These are phyloP conservation scores for Hemisphaericaspora subhashii DNA, from an alignment of 1,139 yeast species.

Conservation along the genomic window DNA sequence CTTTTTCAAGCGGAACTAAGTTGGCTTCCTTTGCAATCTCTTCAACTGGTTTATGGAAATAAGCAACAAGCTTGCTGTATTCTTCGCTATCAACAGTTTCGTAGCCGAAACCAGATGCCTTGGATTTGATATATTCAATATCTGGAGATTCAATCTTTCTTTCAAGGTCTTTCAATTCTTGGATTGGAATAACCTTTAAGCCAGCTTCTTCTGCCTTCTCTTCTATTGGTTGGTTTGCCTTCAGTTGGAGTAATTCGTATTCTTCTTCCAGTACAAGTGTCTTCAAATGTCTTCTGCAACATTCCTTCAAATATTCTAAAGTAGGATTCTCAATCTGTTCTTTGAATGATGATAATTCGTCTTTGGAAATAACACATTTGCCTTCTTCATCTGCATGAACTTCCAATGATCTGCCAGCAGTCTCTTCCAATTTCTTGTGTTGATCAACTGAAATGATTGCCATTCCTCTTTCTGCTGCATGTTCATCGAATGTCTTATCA, in stretches of 20 bases:
- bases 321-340: constrained; percentile 23
- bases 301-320: constrained; percentile 19
- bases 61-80: constrained; percentile 5
- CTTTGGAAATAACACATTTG: constrained; percentile 10
- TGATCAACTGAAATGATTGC: constrained; percentile 4
- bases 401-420: constrained; percentile 18
- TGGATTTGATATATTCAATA: constrained; percentile 21
- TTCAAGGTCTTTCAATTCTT: constrained; percentile 6
- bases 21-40: constrained; percentile 17
- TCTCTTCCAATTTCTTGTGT: constrained; percentile 6
- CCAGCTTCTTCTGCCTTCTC: constrained; percentile 12
- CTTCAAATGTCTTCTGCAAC: constrained; percentile 14
- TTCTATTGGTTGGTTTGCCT: constrained; percentile 12
- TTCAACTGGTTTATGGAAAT: constrained; percentile 12
- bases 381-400: constrained; percentile 18
- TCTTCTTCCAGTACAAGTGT: constrained; percentile 13
- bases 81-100: constrained; percentile 15
- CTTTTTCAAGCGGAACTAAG: constrained; percentile 27
- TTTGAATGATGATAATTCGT: constrained; percentile 17
- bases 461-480: constrained; percentile 12
- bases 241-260: constrained; percentile 8
- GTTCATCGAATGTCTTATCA: constrained; percentile 11
- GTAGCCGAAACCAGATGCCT: constrained; percentile 12
- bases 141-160: constrained; percentile 18
- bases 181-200: constrained; percentile 7